Base-by-base conservation (phyloP, 352 stramenopile genomes). In the Phytophthora pinifolia region DNA sequence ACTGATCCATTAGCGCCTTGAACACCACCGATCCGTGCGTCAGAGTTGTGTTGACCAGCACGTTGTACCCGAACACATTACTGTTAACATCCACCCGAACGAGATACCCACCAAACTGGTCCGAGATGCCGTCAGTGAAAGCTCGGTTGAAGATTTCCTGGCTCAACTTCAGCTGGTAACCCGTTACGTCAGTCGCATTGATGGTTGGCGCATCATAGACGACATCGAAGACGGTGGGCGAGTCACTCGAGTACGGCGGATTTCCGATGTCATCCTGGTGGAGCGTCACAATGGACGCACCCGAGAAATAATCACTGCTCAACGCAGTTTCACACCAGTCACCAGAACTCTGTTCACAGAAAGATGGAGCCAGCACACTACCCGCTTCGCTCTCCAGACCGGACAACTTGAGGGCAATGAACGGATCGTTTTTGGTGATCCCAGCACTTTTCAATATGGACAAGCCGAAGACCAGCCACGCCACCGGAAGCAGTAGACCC, bases 1-100 rank as follows among this genome's bases (percentile, higher is more conserved):
- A 62, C 25, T 80, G 63, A 33, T 88, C 75, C 53, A 85, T 68
- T 8, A 77, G 38, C 1, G 71, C 62, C 35, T 85, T 79, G 62
- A 88, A 86, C 30, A 81, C 67, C 0, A 69, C 54, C 0, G 67
- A 51, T 2, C 59, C 67, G 38, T 89, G 79, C 1, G 59, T 57
- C 3, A 62, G 48, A 0, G 74, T 74, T 13, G 76, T 85, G 61
- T 89, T 86, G 34, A 79, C 57, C 10, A 82, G 38, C 7, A 79
- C 38, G 5, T 76, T 60, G 65, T 85, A 84, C 7, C 63, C 48
- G 9, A 85, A 67, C 27, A 83, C 30, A 8, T 68, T 64, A 5
- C 46, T 55, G 1, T 59, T 49, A 3, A 34, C 38, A 6, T 65
- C 65, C 0, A 45, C 55, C 9, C 65, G 52, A 32, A 86, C 33